A percentile compares a stretch with the other conserved stretches of the same genome.
phyloP scores from a whole-genome alignment of 2,329 filamentous ascomycete genomes.

The Fusarium ambrosium region DNA sequence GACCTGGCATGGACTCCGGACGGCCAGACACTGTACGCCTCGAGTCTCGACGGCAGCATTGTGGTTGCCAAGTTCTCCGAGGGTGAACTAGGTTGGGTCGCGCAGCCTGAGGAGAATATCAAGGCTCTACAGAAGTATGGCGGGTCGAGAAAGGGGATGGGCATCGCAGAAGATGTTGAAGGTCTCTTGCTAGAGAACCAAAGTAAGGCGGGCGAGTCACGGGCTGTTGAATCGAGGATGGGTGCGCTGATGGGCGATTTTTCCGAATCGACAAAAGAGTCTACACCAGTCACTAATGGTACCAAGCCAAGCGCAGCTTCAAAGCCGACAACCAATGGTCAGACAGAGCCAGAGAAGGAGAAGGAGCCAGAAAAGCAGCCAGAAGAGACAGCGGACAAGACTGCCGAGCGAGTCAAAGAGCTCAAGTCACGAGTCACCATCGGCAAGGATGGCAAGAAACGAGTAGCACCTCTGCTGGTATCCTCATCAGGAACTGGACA shows the following conservation, averaged over 20 bases:
- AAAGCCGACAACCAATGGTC: conserved; percentile 58
- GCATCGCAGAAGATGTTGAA: conserved; percentile 93
- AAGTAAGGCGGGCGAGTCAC: conserved; percentile 91
- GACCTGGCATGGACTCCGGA: conserved; percentile 96
- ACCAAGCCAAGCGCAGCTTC: conserved; percentile 58
- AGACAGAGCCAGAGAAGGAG: conserved; percentile 53
- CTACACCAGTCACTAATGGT: conserved; percentile 63
- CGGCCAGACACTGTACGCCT: conserved; percentile 87
- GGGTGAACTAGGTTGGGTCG: conserved; percentile 91
- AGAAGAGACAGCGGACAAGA: conserved; percentile 66
- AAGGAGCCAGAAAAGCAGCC: conserved; percentile 55
- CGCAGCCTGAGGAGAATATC: conserved; percentile 88
- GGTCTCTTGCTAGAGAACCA: conserved; percentile 88
- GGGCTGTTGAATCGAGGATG: conserved; percentile 94
- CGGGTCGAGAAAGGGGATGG: conserved; percentile 86
- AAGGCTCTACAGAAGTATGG: conserved; percentile 94
- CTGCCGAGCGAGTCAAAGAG: conserved; percentile 66
- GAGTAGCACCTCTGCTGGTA: conserved; percentile 91
- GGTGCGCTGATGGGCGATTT: conserved; percentile 97
- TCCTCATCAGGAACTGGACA: conserved; percentile 89
- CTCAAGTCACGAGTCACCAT: conserved; percentile 94
- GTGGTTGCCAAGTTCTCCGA: conserved; percentile 84
- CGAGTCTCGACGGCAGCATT: conserved; percentile 91
- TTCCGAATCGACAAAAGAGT: conserved; percentile 67
- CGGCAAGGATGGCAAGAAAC: conserved; percentile 96